Evolutionary conservation across 257 asterid genomes (phyloP), one percentile per base, ranked within the genome.

Genomic region (Solanum etuberosum): DNA sequence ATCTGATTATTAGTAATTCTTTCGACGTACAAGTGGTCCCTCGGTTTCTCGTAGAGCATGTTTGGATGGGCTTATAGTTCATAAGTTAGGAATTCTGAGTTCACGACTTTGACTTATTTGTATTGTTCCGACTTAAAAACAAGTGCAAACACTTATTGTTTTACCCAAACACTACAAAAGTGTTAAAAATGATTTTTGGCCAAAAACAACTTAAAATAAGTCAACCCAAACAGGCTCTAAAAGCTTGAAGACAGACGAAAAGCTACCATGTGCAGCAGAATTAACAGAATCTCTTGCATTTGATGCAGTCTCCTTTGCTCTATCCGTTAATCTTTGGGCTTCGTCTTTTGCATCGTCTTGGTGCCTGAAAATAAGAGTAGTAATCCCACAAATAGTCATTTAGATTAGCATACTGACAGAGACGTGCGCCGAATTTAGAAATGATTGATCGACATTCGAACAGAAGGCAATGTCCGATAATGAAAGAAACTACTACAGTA

Each of bases 181-280:
- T 42, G 48, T 42, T 42, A 9, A 42, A 42, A 59, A 23, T 59
- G 27, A 54, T 9, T 21, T 59, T 21, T 48, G 14, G 6, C 29
- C 0, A 1, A 3, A 0, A 54, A 7, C 7, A 8, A 1, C 13
- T 23, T 21, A 23, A 59, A 21, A 3, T 3, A 59, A 59, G 13
- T 21, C 27, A 4, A 59, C 2, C 13, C 27, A 21, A 59, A 18
- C 10, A 2, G 3, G 9, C 35, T n/a, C n/a, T n/a, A 25, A n/a
- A 23, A 16, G n/a, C 21, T 40, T 42, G 61, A 25, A 25, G 8
- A 1, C 6, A 3, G 3, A 6, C n/a, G 8, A 42, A 83, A 37
- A 70, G n/a, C 11, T 71, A 94, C 96, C 95, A 72, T 85, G 18
- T 72, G 96, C 94, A 21, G 93, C 96, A 35, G 92, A 85, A 61